phyloP scores from a whole-genome alignment of 345 rosid genomes.

The Psidium guajava region DNA sequence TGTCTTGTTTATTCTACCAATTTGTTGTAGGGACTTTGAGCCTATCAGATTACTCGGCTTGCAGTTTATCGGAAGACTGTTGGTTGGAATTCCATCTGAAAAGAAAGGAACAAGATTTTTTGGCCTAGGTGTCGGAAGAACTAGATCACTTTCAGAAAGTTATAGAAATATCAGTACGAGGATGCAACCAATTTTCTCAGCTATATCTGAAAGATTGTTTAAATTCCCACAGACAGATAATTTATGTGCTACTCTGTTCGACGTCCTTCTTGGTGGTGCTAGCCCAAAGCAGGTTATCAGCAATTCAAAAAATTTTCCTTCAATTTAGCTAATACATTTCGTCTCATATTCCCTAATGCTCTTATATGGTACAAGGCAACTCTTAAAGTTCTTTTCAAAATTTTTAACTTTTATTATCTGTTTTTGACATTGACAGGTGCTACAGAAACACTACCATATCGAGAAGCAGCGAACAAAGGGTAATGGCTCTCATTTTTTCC shows the following conservation, averaged over 20 bases:
- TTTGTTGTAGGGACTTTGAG: slow-evolving; percentile 62
- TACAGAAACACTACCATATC: slow-evolving; percentile 59
- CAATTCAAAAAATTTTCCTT: not conserved
- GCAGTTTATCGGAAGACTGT: slow-evolving; percentile 86
- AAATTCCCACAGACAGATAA: slow-evolving; percentile 73
- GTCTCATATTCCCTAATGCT: not conserved
- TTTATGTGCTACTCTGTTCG: slow-evolving; percentile 86
- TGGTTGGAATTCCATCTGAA: slow-evolving; percentile 80
- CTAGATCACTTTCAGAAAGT: slow-evolving; percentile 49
- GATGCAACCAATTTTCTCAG: slow-evolving; percentile 58
- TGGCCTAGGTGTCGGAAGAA: slow-evolving; percentile 66
- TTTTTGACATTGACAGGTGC: slow-evolving; percentile 38
- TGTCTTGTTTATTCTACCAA: not conserved
- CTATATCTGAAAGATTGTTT: slow-evolving; percentile 69
- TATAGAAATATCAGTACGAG: slow-evolving; percentile 44
- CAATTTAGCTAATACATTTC: not conserved
- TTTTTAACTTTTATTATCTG: not conserved
- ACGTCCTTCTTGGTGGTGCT: slow-evolving; percentile 97
- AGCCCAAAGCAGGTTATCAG: slow-evolving; percentile 85
- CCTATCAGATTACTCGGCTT: slow-evolving; percentile 87
- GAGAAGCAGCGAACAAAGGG: slow-evolving; percentile 58
- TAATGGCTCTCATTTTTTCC: slow-evolving; percentile 52
- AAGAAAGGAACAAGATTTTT: slow-evolving; percentile 80
- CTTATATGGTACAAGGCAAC: not conserved
- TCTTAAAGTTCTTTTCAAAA: not conserved